Base-by-base conservation (phyloP, 2,329 filamentous ascomycete species). In the Epichloe bromicola region DNA sequence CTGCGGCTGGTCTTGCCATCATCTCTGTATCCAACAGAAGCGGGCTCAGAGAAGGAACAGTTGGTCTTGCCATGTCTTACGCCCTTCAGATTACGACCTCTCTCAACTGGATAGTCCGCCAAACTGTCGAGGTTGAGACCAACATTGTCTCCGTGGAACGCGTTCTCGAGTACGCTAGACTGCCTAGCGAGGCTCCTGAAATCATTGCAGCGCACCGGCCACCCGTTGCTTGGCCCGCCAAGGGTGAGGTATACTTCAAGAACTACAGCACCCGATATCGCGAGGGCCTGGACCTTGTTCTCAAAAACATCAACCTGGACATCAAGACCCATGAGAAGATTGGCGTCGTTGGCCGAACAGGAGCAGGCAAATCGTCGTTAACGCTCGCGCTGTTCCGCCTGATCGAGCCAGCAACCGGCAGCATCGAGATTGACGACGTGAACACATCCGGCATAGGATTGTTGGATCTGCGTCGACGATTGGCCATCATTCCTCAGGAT, bases 101-200 rank as follows among this genome's bases (percentile, higher is more conserved):
- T 37, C 78, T 98, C 61, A 98, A 97, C 73, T 98, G 93, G 93
- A 96, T 98, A 62, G 93, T 98, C 48, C 83, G 94, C 53, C 93
- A 98, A 70, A 96, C 90, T 0, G 93, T 98, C 36, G 94, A 98
- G 68, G 93, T 98, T n/a, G 94, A 98, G 74, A 97, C 91, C n/a
- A 98, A 98, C 69, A 98, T 98, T 62, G 91, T 98, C 44, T 95
- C 91, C 10, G 93, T 98, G 38, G 93, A 98, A 75, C 86, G 93
- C 63, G 90, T 98, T 46, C 82, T 98, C 47, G 94, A 98, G 68
- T 98, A 98, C 70, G 88, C 91, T 52, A 78, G 80, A 48, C 77
- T 98, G 56, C 90, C 91, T 26, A 93, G 86, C 66, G 93, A 98
- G 71, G 91, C 93, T 48, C 88, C 90, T 7, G 93, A 98, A 66